Percentiles rank a stretch among this genome's conserved stretches.
These are phyloP conservation scores for Sanghuangporus sanghuang DNA, from an alignment of 1,284 basidiomycete genomes.

Conservation along the genomic window DNA sequence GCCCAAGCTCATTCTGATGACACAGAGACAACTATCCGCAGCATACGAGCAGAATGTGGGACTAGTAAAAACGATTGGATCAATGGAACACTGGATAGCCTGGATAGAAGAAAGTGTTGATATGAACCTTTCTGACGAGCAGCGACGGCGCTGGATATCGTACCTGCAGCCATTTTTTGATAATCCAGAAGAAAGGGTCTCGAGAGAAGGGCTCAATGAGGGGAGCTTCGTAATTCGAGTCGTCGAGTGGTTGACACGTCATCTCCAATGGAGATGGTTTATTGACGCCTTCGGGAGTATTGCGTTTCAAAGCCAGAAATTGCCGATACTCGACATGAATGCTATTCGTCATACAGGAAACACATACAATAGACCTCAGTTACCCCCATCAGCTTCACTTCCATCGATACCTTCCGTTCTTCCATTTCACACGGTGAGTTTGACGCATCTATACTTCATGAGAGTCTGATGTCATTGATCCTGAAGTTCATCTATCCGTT, in stretches of 20 bases:
- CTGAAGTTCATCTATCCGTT: slow-evolving; percentile 51
- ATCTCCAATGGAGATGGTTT: slow-evolving; percentile 49
- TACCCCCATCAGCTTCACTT: slow-evolving; percentile 33
- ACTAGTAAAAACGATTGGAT: slow-evolving; percentile 31
- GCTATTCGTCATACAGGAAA: background rate
- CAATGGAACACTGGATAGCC: slow-evolving; percentile 41
- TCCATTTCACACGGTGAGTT: slow-evolving; percentile 51
- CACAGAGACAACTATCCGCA: slow-evolving; percentile 42
- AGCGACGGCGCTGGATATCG: slow-evolving; percentile 34
- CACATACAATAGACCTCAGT: slow-evolving; percentile 23
- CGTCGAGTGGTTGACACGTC: slow-evolving; percentile 44
- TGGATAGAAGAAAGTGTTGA: slow-evolving; percentile 31
- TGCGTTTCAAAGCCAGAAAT: slow-evolving; percentile 21
- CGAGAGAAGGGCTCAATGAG: slow-evolving; percentile 35
- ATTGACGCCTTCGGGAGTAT: slow-evolving; percentile 34
- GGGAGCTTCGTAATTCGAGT: slow-evolving; percentile 50
- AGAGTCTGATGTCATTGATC: background rate
- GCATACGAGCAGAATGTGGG: slow-evolving; percentile 36
- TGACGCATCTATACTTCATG: background rate
- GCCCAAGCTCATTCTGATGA: slow-evolving; percentile 40
- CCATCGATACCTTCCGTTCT: slow-evolving; percentile 48
- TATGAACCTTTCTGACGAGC: slow-evolving; percentile 25
- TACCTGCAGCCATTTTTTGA: slow-evolving; percentile 35
- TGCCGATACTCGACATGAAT: background rate
- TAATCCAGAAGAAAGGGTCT: slow-evolving; percentile 23